These are phyloP conservation scores for Globisporangium cederbergense DNA, from an alignment of 352 stramenopile genomes.

Conservation along the genomic window DNA sequence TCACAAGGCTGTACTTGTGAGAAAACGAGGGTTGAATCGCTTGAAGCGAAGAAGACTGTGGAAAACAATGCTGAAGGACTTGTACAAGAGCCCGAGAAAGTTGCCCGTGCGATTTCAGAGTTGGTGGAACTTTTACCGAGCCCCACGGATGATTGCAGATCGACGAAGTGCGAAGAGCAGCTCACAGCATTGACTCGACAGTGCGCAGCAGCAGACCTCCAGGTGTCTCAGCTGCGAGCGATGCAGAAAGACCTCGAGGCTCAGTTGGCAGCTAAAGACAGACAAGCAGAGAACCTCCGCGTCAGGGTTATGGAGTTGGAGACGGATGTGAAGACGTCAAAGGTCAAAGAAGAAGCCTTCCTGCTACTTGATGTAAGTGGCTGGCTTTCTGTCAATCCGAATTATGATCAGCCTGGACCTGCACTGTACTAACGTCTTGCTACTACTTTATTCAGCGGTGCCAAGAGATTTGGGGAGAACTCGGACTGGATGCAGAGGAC, in stretches of 20 bases:
- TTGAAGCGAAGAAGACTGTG: neutral
- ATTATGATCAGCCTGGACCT: neutral
- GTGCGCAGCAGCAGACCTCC: conserved; percentile 15
- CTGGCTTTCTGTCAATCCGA: neutral
- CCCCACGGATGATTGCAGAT: conserved; percentile 19
- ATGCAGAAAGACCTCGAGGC: conserved; percentile 17
- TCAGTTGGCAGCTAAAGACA: conserved; percentile 29
- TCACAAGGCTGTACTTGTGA: too few relatives aligned
- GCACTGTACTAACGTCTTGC: neutral
- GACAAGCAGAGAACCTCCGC: conserved; percentile 20
- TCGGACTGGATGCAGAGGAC: conserved; percentile 49
- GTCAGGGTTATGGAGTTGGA: conserved; percentile 31
- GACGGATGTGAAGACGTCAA: conserved; percentile 31
- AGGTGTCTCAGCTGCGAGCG: conserved; percentile 25
- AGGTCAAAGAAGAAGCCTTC: conserved; percentile 64
- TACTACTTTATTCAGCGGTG: conserved; percentile 36
- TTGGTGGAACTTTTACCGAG: conserved; percentile 37
- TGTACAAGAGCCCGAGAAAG: conserved; percentile 30
- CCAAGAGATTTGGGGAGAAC: conserved; percentile 65
- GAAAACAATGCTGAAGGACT: conserved; percentile 23
- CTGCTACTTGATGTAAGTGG: conserved; percentile 49
- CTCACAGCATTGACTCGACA: conserved; percentile 15
- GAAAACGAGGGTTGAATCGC: neutral
- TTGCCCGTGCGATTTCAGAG: conserved; percentile 29
- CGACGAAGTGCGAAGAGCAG: conserved; percentile 14